These are phyloP conservation scores for Hygrophila difformis DNA, from an alignment of 257 asterid species.

Conservation along the genomic window DNA sequence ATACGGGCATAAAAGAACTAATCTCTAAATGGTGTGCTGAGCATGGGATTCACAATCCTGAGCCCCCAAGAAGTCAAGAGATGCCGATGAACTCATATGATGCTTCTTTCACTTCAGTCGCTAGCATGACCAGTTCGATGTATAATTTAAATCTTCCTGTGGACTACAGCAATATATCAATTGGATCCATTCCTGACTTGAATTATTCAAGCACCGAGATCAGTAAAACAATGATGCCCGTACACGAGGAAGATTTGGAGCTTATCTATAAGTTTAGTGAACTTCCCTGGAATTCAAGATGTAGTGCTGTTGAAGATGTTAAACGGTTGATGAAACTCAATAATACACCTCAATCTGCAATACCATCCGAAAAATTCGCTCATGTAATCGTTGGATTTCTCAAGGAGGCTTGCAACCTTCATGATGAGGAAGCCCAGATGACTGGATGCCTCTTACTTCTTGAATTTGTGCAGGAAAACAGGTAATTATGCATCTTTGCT, in stretches of 20 bases:
- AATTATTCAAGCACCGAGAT: conserved; percentile 19
- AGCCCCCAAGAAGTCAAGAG: conserved; percentile 33
- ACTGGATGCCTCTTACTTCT: conserved; percentile 55
- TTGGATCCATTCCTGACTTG: conserved; percentile 35
- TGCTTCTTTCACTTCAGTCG: conserved; percentile 46
- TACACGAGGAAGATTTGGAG: conserved; percentile 25
- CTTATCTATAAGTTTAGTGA: conserved; percentile 30
- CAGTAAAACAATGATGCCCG: conserved; percentile 11
- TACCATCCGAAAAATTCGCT: conserved; percentile 26
- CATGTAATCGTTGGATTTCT: conserved; percentile 38
- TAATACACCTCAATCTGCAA: conserved; percentile 22
- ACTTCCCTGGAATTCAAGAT: conserved; percentile 64
- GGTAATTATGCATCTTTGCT: conserved; percentile 33
- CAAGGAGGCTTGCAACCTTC: conserved; percentile 44
- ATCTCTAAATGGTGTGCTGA: conserved; percentile 55
- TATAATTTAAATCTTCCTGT: conserved; percentile 48
- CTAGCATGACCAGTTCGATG: conserved; percentile 65
- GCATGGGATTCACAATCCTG: conserved; percentile 33
- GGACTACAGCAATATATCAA: conserved; percentile 48
- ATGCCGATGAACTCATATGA: conserved; percentile 30
- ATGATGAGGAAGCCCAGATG: conserved; percentile 54
- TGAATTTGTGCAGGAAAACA: conserved; percentile 47
- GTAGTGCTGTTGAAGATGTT: conserved; percentile 41
- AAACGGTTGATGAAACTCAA: conserved; percentile 27
- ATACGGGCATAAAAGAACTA: conserved; percentile 45